A percentile compares a stretch with the other conserved stretches of the same genome.
These are phyloP conservation scores for Emergomyces pasteurianus DNA, from an alignment of 2,329 filamentous ascomycete species.

Conservation along the genomic window DNA sequence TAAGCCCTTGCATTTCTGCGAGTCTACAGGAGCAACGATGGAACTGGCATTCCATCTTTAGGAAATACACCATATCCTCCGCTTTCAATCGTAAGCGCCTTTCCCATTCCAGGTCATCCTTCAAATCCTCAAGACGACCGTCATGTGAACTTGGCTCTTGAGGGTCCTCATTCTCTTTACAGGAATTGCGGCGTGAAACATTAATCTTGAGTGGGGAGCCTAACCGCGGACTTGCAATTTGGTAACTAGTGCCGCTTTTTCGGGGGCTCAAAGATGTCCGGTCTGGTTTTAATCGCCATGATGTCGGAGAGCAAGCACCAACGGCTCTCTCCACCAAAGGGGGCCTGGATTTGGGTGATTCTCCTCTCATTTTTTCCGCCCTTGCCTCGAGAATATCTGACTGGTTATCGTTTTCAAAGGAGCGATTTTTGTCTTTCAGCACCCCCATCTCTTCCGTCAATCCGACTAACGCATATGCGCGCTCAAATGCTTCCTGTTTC, in stretches of 20 bases:
- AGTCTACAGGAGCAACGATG: constrained; percentile 36
- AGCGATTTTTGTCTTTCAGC: constrained; percentile 30
- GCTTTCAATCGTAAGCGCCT: constrained; percentile 39
- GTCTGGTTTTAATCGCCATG: constrained; percentile 14
- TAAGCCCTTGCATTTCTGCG: constrained; percentile 29
- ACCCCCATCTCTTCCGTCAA: constrained; percentile 34
- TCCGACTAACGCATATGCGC: constrained; percentile 34
- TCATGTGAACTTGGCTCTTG: constrained; percentile 21
- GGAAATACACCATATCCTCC: constrained; percentile 43
- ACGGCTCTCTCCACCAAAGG: constrained; percentile 23
- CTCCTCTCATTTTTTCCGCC: constrained; percentile 17
- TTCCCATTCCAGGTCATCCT: constrained; percentile 41
- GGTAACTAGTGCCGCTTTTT: constrained; percentile 6
- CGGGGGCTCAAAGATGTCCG: constrained; percentile 1
- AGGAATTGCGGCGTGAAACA: constrained; percentile 5
- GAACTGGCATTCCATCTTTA: constrained; percentile 40
- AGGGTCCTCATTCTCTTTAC: constrained; percentile 16
- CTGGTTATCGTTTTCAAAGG: constrained; percentile 27
- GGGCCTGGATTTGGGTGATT: constrained; percentile 11
- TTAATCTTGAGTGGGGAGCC: constrained; percentile 6
- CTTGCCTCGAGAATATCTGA: constrained; percentile 21
- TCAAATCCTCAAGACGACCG: constrained; percentile 33
- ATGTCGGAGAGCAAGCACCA: constrained; percentile 20
- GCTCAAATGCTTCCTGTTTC: constrained; percentile 37
- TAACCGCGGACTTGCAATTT: constrained; percentile 12